phyloP scores from a whole-genome alignment of 129 eudicot species.

The Helianthus tuberosus region DNA sequence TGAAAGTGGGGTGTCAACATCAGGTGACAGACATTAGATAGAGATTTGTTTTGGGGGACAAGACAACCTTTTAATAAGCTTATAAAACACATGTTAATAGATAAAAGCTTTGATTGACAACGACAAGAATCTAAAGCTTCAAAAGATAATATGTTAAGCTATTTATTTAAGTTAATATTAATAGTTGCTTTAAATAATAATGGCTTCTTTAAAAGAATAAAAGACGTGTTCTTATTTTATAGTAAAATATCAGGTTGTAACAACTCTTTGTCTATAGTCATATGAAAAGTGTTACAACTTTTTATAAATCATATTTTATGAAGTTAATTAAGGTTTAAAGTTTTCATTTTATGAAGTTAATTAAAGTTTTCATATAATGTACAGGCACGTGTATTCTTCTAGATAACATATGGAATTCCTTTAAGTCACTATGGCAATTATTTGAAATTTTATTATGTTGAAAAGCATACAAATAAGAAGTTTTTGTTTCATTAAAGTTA shows the following conservation, averaged over 20 bases:
- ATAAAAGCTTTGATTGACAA: slow-evolving; percentile 21
- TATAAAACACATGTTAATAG: slow-evolving; percentile 4
- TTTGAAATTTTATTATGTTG: no score
- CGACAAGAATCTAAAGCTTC: slow-evolving; percentile 25
- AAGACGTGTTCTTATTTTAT: not conserved
- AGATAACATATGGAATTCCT: not conserved
- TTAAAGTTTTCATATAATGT: slow-evolving; percentile 3
- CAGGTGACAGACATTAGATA: slow-evolving; percentile 14
- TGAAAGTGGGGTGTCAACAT: slow-evolving; percentile 21
- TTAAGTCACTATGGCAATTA: not conserved
- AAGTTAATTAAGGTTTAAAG: not conserved
- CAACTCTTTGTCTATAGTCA: not conserved
- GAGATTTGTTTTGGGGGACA: slow-evolving; percentile 6
- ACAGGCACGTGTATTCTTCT: not conserved
- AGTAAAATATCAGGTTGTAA: slow-evolving; percentile 1
- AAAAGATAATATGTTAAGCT: slow-evolving; percentile 4
- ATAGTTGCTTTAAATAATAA: not conserved
- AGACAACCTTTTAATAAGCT: slow-evolving; percentile 22
- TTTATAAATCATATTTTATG: not conserved
- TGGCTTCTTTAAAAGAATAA: not conserved
- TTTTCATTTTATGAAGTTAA: not conserved
- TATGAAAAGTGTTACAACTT: not conserved
- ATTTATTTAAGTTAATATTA: not conserved
- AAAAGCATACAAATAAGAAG: no score
- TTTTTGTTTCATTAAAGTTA: no score